These are phyloP conservation scores for Mortierella claussenii DNA, from an alignment of 192 early-diverging fungal species.

Conservation along the genomic window DNA sequence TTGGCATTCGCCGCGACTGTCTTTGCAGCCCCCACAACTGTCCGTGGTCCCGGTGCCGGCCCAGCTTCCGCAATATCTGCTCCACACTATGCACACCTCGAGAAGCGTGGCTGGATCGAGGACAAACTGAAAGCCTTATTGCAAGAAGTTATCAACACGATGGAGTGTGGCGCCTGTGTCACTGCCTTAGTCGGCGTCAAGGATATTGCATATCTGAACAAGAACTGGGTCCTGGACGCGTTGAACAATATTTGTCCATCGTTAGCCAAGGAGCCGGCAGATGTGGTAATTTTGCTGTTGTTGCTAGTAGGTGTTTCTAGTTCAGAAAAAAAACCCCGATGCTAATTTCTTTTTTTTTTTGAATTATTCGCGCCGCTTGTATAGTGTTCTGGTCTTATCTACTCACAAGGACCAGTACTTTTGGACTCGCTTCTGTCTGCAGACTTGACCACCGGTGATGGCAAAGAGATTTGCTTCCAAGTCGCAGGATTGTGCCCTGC, in stretches of 20 bases:
- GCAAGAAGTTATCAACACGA: conserved; percentile 2
- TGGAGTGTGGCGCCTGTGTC: conserved; percentile 54
- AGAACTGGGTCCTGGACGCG: conserved; percentile 34
- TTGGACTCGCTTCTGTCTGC: conserved; percentile 51
- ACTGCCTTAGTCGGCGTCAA: conserved; percentile 50
- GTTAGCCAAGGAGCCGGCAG: conserved; percentile 25
- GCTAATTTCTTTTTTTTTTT: background rate
- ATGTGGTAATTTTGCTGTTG: conserved; percentile 44
- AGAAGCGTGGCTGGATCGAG: conserved; percentile 20
- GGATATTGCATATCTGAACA: conserved; percentile 50
- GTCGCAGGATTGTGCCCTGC: conserved; percentile 53
- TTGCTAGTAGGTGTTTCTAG: background rate
- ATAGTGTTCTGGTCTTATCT: conserved; percentile 57
- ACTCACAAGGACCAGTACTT: conserved; percentile 54
- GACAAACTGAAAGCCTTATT: conserved; percentile 21
- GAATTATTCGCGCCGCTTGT: background rate
- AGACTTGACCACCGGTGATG: conserved; percentile 30
- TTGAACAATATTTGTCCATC: conserved; percentile 36
- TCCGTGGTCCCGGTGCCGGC: too few relatives aligned
- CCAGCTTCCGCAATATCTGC: conserved; percentile 19
- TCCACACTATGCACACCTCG: conserved; percentile 10
- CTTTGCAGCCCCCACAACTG: background rate
- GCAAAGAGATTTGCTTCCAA: conserved; percentile 56
- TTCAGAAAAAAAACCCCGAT: background rate
- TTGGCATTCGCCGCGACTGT: background rate